Percentiles rank a stretch among this genome's conserved stretches.
These are phyloP conservation scores for Kodamaea lidongshanica DNA, from an alignment of 805 yeast species.

Conservation along the genomic window DNA sequence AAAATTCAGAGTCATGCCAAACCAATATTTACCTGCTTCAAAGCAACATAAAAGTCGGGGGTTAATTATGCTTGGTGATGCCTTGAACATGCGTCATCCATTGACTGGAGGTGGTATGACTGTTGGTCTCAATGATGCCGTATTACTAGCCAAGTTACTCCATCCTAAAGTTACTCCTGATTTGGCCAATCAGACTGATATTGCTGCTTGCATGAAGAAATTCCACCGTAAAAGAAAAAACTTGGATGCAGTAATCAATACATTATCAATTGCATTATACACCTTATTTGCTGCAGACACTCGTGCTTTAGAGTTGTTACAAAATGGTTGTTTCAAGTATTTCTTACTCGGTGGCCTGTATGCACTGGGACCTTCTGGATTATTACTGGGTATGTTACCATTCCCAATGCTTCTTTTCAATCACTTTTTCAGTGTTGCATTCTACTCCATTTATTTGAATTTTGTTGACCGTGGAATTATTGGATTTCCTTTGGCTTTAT, in stretches of 20 bases:
- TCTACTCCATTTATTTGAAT: conserved; percentile 71
- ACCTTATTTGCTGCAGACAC: conserved; percentile 84
- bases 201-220: conserved; percentile 50
- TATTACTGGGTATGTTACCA: conserved; percentile 77
- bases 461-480: conserved; percentile 56
- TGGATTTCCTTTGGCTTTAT: conserved; percentile 64
- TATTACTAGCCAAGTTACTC: conserved; percentile 57
- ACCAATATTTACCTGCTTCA: conserved; percentile 79
- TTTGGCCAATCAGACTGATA: conserved; percentile 50
- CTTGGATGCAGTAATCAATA: conserved; percentile 79
- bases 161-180: conserved; percentile 48
- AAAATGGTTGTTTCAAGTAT: conserved; percentile 83
- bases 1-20: conserved; percentile 83
- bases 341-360: conserved; percentile 81
- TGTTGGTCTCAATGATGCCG: conserved; percentile 86
- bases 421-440: conserved; percentile 88
- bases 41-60: conserved; percentile 59
- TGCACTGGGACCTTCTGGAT: conserved; percentile 70
- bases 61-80: conserved; percentile 80
- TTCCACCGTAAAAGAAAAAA: conserved; percentile 77
- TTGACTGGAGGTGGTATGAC: conserved; percentile 99
- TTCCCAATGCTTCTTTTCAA: conserved; percentile 67
- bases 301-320: conserved; percentile 59
- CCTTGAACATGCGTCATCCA: conserved; percentile 96
- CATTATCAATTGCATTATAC: conserved; percentile 84